Conservation (phyloP, 768 basidiomycete genomes). For the Rubroboletus pulcherrimus region DNA sequence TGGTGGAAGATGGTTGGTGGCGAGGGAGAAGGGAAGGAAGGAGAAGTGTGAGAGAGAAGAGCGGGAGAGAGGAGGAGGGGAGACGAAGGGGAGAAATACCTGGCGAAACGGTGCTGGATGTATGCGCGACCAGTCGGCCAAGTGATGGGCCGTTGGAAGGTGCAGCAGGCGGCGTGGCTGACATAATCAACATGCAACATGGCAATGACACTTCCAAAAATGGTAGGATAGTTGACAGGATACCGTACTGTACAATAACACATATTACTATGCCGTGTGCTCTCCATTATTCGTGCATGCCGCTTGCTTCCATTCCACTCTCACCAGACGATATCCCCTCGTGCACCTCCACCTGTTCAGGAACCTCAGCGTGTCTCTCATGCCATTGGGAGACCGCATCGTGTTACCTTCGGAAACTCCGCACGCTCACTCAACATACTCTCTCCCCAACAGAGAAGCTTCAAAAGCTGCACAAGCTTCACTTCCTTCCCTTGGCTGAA, state of each 20-base stretch:
- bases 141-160: slow-evolving; percentile 26
- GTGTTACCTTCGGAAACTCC: slow-evolving; percentile 72
- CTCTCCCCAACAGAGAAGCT: slow-evolving; percentile 88
- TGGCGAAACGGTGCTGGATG: slow-evolving; percentile 22
- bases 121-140: slow-evolving; percentile 27
- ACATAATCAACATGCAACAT: slow-evolving; percentile 26
- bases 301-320: slow-evolving; percentile 13
- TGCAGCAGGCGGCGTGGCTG: slow-evolving; percentile 25
- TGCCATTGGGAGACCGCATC: slow-evolving; percentile 6
- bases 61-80: background rate
- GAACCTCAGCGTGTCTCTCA: slow-evolving; percentile 25
- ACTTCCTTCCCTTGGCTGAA: slow-evolving; percentile 91
- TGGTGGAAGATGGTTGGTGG: background rate
- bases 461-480: slow-evolving; percentile 78
- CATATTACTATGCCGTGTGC: background rate
- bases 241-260: background rate
- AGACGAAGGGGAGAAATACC: slow-evolving; percentile 8
- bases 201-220: slow-evolving; percentile 20
- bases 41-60: background rate
- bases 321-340: slow-evolving; percentile 19
- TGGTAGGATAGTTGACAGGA: background rate
- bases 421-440: slow-evolving; percentile 68
- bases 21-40: background rate
- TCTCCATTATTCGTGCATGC: slow-evolving; percentile 24
- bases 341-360: slow-evolving; percentile 31